phyloP scores from a whole-genome alignment of 2,329 filamentous ascomycete species.

The Parasarocladium wereldwijsianum region DNA sequence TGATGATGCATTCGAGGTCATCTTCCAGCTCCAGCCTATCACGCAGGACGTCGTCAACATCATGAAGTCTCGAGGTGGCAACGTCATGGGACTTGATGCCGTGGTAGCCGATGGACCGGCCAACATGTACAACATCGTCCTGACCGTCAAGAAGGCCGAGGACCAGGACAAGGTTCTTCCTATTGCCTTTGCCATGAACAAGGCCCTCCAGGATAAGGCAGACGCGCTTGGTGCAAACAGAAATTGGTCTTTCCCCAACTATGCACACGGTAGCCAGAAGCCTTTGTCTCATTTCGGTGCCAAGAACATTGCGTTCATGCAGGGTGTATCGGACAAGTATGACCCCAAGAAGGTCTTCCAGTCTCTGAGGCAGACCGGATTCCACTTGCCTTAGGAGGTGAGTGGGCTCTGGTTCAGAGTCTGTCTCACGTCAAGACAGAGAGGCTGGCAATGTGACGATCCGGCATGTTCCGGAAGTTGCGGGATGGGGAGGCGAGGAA shows the following conservation, averaged over 20 bases:
- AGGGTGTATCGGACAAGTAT: constrained; percentile 16
- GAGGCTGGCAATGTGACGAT: no score
- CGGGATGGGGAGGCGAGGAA: no score
- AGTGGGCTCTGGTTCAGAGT: no score
- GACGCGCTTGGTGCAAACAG: constrained; percentile 14
- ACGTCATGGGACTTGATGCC: constrained; percentile 17
- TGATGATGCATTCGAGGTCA: constrained; percentile 11
- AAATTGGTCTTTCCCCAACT: constrained; percentile 27
- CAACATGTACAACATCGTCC: constrained; percentile 19
- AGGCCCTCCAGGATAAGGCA: constrained; percentile 12
- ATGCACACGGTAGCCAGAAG: constrained; percentile 23
- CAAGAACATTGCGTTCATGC: constrained; percentile 17
- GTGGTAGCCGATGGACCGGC: constrained; percentile 20
- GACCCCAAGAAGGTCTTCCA: constrained; percentile 17
- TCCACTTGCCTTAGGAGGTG: constrained; percentile 8
- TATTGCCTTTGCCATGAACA: constrained; percentile 12
- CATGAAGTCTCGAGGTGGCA: constrained; percentile 12
- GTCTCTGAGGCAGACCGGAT: constrained; percentile 13
- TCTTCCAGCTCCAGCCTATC: constrained; percentile 18
- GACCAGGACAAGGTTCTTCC: constrained; percentile 17
- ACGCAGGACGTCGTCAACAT: constrained; percentile 14
- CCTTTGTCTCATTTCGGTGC: constrained; percentile 22
- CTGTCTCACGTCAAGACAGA: no score
- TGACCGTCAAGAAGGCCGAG: constrained; percentile 24
- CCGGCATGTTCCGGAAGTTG: no score